Percentiles rank a stretch among this genome's conserved stretches.
Evolutionary conservation across 148 eudicot species (phyloP).

Genomic region (Fagopyrum esculentum): DNA sequence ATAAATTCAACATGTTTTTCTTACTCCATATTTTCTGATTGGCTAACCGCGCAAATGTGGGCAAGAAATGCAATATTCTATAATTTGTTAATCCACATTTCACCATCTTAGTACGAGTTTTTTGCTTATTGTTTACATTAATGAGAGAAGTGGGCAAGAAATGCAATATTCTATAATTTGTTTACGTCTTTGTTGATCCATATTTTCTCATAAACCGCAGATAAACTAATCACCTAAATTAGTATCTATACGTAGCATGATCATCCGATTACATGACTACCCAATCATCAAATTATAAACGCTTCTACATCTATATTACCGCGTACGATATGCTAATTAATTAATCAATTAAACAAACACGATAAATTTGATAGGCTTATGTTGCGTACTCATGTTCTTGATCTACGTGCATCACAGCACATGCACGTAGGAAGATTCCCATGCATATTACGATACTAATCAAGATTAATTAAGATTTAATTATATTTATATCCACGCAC

Average conservation of each 20-base stretch:
- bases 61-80: too few relatives aligned
- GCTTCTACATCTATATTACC: background rate
- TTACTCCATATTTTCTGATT: too few relatives aligned
- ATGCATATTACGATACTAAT: background rate
- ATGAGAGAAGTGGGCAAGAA: background rate
- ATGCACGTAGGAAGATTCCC: background rate
- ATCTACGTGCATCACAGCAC: background rate
- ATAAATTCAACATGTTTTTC: too few relatives aligned
- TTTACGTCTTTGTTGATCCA: background rate
- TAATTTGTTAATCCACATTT: too few relatives aligned
- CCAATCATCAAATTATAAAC: background rate
- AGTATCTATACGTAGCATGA: background rate
- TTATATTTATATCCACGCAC: background rate
- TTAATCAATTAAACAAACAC: background rate
- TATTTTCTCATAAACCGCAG: background rate
- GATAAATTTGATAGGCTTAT: background rate
- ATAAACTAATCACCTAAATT: background rate
- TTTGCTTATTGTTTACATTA: background rate
- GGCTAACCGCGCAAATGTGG: too few relatives aligned
- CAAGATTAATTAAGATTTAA: background rate
- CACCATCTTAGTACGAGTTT: too few relatives aligned
- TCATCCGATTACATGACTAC: background rate
- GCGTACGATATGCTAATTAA: background rate
- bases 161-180: background rate
- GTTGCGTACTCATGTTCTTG: background rate